Evolutionary conservation across 164 flowering plant species (phyloP), one percentile per base, ranked within the genome.

Genomic region (Liriodendron chinense): DNA sequence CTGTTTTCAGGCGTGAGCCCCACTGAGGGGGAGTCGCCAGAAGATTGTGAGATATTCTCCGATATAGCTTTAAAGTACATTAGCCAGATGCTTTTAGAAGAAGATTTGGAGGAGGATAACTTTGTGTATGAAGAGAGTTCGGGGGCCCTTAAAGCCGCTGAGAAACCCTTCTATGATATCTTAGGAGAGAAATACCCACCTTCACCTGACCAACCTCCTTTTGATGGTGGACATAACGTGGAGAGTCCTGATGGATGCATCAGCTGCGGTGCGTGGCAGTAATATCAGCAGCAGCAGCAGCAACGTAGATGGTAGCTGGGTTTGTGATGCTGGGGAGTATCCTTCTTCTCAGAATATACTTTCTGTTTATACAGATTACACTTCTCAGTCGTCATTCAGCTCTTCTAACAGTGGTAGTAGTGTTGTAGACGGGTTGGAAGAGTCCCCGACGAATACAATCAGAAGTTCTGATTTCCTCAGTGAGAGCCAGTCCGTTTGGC

Each of bases 41-140:
- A 67, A 43, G 69, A 67, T 67, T 10, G 69, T 74, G 97, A 94
- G 7, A 50, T 34, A 79, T 89, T 90, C 68, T 92, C 96, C 5
- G 96, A 93, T 83, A 82, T 80, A 5, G 85, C 90, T 64, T 84
- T 93, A 80, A 80, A 82, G 5, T 93, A 86, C 82, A 92, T 95
- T 71, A 92, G 77, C 75, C 85, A 89, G 85, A 90, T 93, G 77
- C 94, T 95, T 28, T 91, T 95, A 97, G 97, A 95, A 76, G 99
- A 95, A 82, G 94, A 93, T 65, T 85, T 90, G 84, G 99, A 91
- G 59, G 98, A 89, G 21, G 84, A 89, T 82, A 78, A 80, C 20
- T 87, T 87, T 71, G 86, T 88, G 92, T 88, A 89, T 10, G 96
- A 92, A 74, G 94, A 95, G 50, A 88, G 93, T 18, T 85, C 87